A percentile compares a stretch with the other conserved stretches of the same genome.
Evolutionary conservation across 805 yeast species (phyloP).

Genomic region (Candida argentea): DNA sequence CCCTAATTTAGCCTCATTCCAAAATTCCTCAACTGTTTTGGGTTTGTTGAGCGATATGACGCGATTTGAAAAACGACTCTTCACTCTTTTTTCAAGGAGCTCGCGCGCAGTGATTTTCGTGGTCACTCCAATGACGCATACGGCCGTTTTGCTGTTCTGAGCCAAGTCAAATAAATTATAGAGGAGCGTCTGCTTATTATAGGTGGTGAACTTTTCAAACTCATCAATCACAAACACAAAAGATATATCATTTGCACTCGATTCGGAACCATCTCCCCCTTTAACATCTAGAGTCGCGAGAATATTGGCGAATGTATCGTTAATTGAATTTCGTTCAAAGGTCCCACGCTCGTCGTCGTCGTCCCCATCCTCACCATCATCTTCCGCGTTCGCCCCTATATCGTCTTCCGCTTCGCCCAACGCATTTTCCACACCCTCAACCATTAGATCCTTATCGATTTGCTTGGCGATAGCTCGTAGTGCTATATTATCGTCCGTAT

Average conservation of each 20-base stretch:
- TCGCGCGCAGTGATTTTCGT: slow-evolving; percentile 70
- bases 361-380: slow-evolving; percentile 3
- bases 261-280: slow-evolving; percentile 8
- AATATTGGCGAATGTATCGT: slow-evolving; percentile 52
- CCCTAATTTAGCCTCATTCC: slow-evolving; percentile 33
- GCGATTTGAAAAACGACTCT: slow-evolving; percentile 81
- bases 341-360: slow-evolving; percentile 6
- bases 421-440: neutral
- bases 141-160: slow-evolving; percentile 58
- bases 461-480: slow-evolving; percentile 81
- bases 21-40: slow-evolving; percentile 37
- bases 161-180: slow-evolving; percentile 86
- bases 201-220: slow-evolving; percentile 66
- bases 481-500: slow-evolving; percentile 67
- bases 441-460: slow-evolving; percentile 37
- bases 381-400: slow-evolving; percentile 6
- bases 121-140: slow-evolving; percentile 74
- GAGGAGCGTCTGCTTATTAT: slow-evolving; percentile 68
- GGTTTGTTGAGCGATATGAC: slow-evolving; percentile 51
- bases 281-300: slow-evolving; percentile 40
- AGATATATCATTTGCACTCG: slow-evolving; percentile 29
- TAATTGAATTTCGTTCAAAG: slow-evolving; percentile 44
- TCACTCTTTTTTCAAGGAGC: slow-evolving; percentile 80
- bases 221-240: slow-evolving; percentile 78
- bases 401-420: slow-evolving; percentile 4